Evolutionary conservation across 257 asterid genomes (phyloP).

Genomic region (Solanum pimpinellifolium): DNA sequence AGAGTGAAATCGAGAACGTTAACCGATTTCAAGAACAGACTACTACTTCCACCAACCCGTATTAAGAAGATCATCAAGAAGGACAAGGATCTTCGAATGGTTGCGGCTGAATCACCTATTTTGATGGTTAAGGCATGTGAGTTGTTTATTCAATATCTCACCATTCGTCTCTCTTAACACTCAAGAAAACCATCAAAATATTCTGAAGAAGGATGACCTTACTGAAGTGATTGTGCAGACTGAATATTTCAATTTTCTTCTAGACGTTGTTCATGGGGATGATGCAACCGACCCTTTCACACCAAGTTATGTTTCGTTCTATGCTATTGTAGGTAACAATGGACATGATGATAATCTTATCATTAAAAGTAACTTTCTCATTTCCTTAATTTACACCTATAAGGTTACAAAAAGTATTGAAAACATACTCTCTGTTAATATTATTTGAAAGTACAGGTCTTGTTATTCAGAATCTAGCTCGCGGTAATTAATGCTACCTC

Average conservation of each 20-base stretch:
- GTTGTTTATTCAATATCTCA: constrained; percentile 76
- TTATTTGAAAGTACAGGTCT: no score
- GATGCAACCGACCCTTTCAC: no score
- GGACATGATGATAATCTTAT: background rate
- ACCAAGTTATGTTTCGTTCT: background rate
- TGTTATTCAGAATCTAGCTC: no score
- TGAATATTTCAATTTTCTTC: no score
- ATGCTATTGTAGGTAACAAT: background rate
- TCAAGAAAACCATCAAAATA: constrained; percentile 35
- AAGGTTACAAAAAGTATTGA: background rate
- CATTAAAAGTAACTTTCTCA: no score
- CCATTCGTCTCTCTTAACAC: constrained; percentile 85
- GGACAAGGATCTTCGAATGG: constrained; percentile 84
- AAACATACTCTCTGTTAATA: no score
- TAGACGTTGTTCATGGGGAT: no score
- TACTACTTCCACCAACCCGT: constrained; percentile 55
- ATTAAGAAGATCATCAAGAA: constrained; percentile 91
- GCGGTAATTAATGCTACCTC: no score
- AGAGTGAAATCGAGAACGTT: background rate
- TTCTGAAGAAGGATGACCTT: no score
- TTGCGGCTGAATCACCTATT: constrained; percentile 80
- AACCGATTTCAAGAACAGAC: constrained; percentile 69
- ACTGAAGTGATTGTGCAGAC: no score
- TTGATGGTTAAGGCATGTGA: constrained; percentile 83
- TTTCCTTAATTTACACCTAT: background rate